Conservation (phyloP, 2,329 filamentous ascomycete species). For the Myrmaecium sp. region DNA sequence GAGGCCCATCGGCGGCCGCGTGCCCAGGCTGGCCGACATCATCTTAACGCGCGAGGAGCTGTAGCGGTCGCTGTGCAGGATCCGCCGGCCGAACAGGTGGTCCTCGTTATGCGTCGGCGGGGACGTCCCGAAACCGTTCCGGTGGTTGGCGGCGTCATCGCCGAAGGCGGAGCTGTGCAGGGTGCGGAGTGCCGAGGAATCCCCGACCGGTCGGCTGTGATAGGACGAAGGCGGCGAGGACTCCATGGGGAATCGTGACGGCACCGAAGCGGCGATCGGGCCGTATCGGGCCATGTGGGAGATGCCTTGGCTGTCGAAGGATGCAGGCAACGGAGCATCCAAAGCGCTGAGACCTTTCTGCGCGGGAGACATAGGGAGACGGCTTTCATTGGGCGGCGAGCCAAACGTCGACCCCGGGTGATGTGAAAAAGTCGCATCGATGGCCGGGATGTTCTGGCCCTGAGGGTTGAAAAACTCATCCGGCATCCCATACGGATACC, state of each 20-base stretch:
- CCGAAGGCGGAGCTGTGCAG: constrained; percentile 52
- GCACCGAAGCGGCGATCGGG: constrained; percentile 81
- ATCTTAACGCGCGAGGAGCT: constrained; percentile 33
- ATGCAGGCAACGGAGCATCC: constrained; percentile 82
- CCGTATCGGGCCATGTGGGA: constrained; percentile 82
- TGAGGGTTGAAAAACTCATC: constrained; percentile 20
- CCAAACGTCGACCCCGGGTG: constrained; percentile 53
- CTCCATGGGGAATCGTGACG: constrained; percentile 78
- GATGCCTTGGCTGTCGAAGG: constrained; percentile 90
- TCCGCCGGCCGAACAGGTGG: constrained; percentile 42
- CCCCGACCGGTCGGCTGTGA: constrained; percentile 40
- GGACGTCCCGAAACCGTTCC: constrained; percentile 28
- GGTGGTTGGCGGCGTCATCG: constrained; percentile 49
- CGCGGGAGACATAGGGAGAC: constrained; percentile 64
- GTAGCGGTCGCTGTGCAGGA: constrained; percentile 50
- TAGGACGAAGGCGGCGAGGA: constrained; percentile 57
- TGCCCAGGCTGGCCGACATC: constrained; percentile 43
- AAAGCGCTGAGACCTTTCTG: constrained; percentile 69
- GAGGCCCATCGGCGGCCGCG: constrained; percentile 21
- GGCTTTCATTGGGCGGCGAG: constrained; percentile 58
- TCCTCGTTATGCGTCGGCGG: constrained; percentile 48
- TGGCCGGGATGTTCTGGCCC: constrained; percentile 32
- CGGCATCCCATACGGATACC: constrained; percentile 22
- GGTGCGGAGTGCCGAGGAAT: constrained; percentile 44
- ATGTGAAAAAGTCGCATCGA: constrained; percentile 42